Conservation (phyloP, 805 yeast genomes). For the Saccharomycopsis sp. region DNA sequence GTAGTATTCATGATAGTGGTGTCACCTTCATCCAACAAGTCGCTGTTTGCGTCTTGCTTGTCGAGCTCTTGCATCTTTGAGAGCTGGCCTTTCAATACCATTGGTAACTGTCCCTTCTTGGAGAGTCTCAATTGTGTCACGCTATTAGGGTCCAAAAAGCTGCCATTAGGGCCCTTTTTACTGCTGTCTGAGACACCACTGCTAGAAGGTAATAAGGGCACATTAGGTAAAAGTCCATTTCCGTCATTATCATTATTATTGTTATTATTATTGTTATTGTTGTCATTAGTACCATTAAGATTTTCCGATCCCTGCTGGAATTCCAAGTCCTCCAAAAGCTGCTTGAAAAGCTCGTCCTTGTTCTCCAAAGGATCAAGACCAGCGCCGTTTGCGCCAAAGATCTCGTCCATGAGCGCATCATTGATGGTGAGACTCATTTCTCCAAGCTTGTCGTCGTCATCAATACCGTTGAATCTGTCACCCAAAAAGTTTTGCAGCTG, state of each 20-base stretch:
- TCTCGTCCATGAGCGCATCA: constrained; percentile 19
- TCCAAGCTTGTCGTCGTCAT: not conserved
- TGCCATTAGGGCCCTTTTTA: not conserved
- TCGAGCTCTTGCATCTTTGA: not conserved
- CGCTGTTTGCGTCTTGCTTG: constrained; percentile 3
- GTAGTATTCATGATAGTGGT: constrained; percentile 21
- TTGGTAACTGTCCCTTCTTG: not conserved
- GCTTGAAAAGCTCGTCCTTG: not conserved
- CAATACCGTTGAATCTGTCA: not conserved
- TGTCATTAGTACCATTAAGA: not conserved
- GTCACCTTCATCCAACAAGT: constrained; percentile 21
- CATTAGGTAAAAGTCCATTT: not conserved
- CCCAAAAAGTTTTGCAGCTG: constrained; percentile 1
- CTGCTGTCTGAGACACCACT: constrained; percentile 5
- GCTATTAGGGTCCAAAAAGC: constrained; percentile 9
- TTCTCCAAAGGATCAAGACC: not conserved
- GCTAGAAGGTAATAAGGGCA: constrained; percentile 2
- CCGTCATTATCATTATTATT: not conserved
- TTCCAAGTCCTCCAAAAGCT: not conserved
- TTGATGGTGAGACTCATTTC: constrained; percentile 20
- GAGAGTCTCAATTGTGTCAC: not conserved
- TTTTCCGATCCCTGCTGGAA: not conserved
- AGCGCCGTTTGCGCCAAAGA: not conserved
- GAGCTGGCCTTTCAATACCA: not conserved
- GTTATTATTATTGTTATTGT: not conserved